Conservation (phyloP, 192 early-diverging fungal species). For the Coemansia sp. region DNA sequence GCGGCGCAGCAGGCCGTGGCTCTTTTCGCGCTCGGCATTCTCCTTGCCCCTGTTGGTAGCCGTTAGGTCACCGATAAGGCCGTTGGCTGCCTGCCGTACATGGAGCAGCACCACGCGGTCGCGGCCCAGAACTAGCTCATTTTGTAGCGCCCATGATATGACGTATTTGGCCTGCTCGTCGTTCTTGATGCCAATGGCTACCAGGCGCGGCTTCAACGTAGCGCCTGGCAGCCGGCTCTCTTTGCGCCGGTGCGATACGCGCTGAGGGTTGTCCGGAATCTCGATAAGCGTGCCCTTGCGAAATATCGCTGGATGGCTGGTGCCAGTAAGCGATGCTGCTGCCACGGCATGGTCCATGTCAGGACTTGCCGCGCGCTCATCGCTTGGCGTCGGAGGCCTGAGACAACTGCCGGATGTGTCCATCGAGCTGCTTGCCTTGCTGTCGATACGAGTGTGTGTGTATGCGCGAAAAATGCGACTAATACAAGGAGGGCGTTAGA, state of each 20-base stretch:
- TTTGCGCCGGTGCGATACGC: background rate
- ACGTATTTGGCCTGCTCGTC: constrained; percentile 28
- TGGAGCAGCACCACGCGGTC: constrained; percentile 39
- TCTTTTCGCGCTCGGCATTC: constrained; percentile 28
- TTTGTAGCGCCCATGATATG: constrained; percentile 35
- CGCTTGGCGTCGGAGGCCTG: background rate
- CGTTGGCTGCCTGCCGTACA: constrained; percentile 42
- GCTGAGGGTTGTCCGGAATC: constrained; percentile 27
- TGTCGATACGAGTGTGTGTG: too few species aligned
- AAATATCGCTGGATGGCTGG: constrained; percentile 44
- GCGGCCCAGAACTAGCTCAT: constrained; percentile 36
- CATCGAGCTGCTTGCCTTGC: too few species aligned
- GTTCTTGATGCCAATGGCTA: constrained; percentile 42
- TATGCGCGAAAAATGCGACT: too few species aligned
- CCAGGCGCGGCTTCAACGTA: constrained; percentile 27
- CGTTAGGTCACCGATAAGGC: constrained; percentile 44
- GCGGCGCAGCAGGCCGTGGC: constrained; percentile 37
- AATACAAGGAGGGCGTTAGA: too few species aligned
- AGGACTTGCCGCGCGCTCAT: constrained; percentile 30
- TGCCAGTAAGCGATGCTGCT: constrained; percentile 61
- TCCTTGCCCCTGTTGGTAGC: constrained; percentile 33
- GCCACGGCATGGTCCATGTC: constrained; percentile 39
- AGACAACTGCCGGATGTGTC: too few species aligned
- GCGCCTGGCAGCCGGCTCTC: constrained; percentile 1
- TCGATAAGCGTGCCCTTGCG: constrained; percentile 47